Percentiles rank a stretch among this genome's conserved stretches.
phyloP scores from a whole-genome alignment of 2,329 filamentous ascomycete species.

The Monilinia fructigena region DNA sequence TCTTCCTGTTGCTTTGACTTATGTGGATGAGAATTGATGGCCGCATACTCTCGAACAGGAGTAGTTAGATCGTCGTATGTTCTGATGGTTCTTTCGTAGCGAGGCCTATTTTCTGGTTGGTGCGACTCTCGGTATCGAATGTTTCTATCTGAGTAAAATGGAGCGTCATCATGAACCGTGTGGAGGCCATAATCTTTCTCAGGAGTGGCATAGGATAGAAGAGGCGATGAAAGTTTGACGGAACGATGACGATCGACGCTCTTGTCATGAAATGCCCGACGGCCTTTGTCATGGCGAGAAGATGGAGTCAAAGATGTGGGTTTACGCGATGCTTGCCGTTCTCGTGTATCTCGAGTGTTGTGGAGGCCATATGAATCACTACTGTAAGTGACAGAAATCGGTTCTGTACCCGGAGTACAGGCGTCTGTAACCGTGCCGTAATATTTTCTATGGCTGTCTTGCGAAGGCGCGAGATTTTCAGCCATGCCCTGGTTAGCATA shows the following conservation, averaged over 20 bases:
- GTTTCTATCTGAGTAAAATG: slow-evolving; percentile 26
- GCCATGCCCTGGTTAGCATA: slow-evolving; percentile 23
- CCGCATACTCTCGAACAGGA: slow-evolving; percentile 25
- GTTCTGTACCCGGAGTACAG: slow-evolving; percentile 24
- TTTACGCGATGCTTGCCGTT: slow-evolving; percentile 15
- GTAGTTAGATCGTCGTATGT: slow-evolving; percentile 29
- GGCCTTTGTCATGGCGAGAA: slow-evolving; percentile 2
- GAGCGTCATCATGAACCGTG: slow-evolving; percentile 29
- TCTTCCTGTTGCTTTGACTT: slow-evolving; percentile 27
- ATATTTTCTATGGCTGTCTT: slow-evolving; percentile 39
- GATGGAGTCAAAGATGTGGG: background rate
- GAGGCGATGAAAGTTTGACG: background rate
- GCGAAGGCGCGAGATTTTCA: slow-evolving; percentile 34
- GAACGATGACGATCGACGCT: background rate
- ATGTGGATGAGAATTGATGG: slow-evolving; percentile 28
- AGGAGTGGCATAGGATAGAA: slow-evolving; percentile 21
- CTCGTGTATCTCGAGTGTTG: slow-evolving; percentile 30
- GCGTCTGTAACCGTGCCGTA: slow-evolving; percentile 29
- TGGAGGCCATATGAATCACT: slow-evolving; percentile 35
- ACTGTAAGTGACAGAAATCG: slow-evolving; percentile 26
- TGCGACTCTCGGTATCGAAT: slow-evolving; percentile 29
- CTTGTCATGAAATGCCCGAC: background rate
- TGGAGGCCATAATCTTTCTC: slow-evolving; percentile 28
- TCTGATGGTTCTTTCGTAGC: slow-evolving; percentile 26
- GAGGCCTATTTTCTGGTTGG: slow-evolving; percentile 29